A percentile compares a stretch with the other conserved stretches of the same genome.
Evolutionary conservation across 129 eudicot species (phyloP).

Genomic region (Silybum marianum): DNA sequence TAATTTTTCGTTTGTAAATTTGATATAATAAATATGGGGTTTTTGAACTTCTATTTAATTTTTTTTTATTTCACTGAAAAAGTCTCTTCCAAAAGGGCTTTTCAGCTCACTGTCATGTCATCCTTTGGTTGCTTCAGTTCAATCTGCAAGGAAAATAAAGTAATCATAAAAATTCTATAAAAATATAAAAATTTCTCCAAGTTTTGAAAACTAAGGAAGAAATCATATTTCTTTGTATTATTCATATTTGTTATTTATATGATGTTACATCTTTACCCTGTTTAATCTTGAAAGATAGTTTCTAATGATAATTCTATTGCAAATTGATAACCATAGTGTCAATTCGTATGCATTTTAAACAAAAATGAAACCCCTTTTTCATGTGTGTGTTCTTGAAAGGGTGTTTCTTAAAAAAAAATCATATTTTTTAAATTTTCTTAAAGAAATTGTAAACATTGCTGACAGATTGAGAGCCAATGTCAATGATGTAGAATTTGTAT

Average conservation of each 20-base stretch:
- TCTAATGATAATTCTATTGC: not conserved
- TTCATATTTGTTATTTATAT: not conserved
- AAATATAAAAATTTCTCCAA: not conserved
- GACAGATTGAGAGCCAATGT: too few relatives aligned
- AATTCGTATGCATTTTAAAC: not conserved
- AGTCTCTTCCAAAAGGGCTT: conserved; percentile 35
- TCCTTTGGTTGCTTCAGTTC: conserved; percentile 24
- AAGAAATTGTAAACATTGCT: too few relatives aligned
- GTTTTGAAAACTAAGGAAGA: conserved; percentile 6
- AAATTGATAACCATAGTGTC: not conserved
- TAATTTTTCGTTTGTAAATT: conserved; percentile 14
- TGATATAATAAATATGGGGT: conserved; percentile 21
- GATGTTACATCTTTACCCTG: not conserved
- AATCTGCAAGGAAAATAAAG: conserved; percentile 26
- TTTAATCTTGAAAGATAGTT: not conserved
- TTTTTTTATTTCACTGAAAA: conserved; percentile 27
- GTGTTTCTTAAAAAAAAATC: too few relatives aligned
- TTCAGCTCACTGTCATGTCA: conserved; percentile 39
- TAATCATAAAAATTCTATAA: not conserved
- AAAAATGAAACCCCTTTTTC: not conserved
- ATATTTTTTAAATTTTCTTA: too few relatives aligned
- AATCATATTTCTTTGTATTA: not conserved
- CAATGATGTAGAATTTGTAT: not conserved
- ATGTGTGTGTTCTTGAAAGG: not conserved
- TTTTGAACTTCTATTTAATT: conserved; percentile 12